A percentile compares a stretch with the other conserved stretches of the same genome.
Conservation (phyloP, 805 yeast genomes). For the Candida lessepsii region DNA sequence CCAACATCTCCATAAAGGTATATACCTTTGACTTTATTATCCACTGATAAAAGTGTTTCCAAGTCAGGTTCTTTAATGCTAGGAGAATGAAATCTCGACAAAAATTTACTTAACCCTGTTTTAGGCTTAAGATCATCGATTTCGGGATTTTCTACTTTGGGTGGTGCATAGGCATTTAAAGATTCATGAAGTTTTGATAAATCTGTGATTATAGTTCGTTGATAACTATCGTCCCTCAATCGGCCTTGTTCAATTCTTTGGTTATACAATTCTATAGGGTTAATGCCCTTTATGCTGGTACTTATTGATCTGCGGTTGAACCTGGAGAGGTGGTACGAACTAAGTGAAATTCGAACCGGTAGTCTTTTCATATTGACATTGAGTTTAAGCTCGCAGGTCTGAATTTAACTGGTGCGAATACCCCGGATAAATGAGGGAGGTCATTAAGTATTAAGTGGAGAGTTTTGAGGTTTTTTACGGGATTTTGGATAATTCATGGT, state of each 20-base stretch:
- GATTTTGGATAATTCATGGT: too few relatives aligned
- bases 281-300: too few relatives aligned
- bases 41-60: slow-evolving; percentile 17
- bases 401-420: too few relatives aligned
- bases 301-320: too few relatives aligned
- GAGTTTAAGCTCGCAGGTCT: too few relatives aligned
- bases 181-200: slow-evolving; percentile 59
- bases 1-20: slow-evolving; percentile 97
- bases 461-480: too few relatives aligned
- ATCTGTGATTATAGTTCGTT: slow-evolving; percentile 65
- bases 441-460: not conserved
- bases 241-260: slow-evolving; percentile 46
- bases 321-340: too few relatives aligned
- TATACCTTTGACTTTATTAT: slow-evolving; percentile 65
- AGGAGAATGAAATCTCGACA: slow-evolving; percentile 16
- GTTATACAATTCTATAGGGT: slow-evolving; percentile 47
- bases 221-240: slow-evolving; percentile 74
- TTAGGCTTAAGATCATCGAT: slow-evolving; percentile 51
- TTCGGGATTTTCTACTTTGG: slow-evolving; percentile 53
- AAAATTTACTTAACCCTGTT: slow-evolving; percentile 40
- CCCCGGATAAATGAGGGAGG: not conserved
- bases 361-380: slow-evolving; percentile 2
- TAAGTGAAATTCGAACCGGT: too few relatives aligned
- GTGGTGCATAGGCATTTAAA: slow-evolving; percentile 59
- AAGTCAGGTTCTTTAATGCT: slow-evolving; percentile 10